Base-by-base conservation (phyloP, 805 yeast genomes). In the Dipodascopsis uninucleata region DNA sequence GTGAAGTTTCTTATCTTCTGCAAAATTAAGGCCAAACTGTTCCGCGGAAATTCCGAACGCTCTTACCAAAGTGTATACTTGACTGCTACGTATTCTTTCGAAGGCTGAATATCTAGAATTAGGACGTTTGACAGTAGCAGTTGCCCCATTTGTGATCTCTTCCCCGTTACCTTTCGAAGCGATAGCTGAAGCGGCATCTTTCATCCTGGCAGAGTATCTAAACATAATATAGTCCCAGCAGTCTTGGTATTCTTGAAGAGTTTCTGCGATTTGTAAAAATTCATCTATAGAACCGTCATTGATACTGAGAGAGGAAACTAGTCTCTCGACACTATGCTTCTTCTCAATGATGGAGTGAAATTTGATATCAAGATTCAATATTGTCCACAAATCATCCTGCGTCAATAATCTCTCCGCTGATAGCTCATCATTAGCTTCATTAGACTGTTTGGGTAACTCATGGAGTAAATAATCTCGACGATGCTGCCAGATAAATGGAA, bases 401-500 rank as follows among this genome's bases (percentile, higher is more conserved):
- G 71, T 48, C 18, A 70, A 58, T 32, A 71, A 57, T 43, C 52
- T 57, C 23, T 52, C 58, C 12, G 49, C 35, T 18, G 35, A 26
- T 14, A 40, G 39, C 18, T 43, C 51, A 16, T 57, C 58, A 6
- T 39, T 22, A 2, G 45, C 42, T 9, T 70, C 76, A 24, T 70
- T 69, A 18, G 65, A 70, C 39, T 69, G 69, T 47, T 68, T 70
- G 8, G 73, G 67, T 2, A 51, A 73, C 7, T 85, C 75, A 57
- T 71, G 71, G 48, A 85, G 68, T 16, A 87, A 71, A 61, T 85
- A 87, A 65, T 93, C 97, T 66, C 95, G 85, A 63, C 97, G 84
- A 61, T 88, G 95, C 21, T 88, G 84, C 85, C 95, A 88, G 49
- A 93, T 88, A 58, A 88, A 85, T 8, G 98, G 97, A 4, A 90